phyloP scores from a whole-genome alignment of 306 rosid genomes.

The Arachis stenosperma region DNA sequence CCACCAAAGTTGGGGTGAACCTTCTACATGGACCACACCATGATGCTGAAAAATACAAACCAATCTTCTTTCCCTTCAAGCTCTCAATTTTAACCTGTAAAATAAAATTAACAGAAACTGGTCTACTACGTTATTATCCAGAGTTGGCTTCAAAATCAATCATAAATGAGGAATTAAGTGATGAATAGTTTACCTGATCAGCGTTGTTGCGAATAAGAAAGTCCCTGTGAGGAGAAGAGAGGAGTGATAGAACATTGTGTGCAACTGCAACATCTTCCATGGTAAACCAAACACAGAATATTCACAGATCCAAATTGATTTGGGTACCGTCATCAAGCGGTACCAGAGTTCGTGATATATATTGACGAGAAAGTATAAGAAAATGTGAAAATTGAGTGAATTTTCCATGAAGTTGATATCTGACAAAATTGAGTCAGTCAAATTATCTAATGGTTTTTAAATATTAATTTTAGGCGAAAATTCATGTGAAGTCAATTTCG shows the following conservation, averaged over 20 bases:
- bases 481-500: too few species aligned
- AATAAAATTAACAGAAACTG: neutral
- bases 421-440: too few species aligned
- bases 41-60: conserved; percentile 73
- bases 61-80: conserved; percentile 70
- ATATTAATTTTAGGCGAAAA: too few species aligned
- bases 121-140: too few species aligned
- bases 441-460: too few species aligned
- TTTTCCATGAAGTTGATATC: too few species aligned
- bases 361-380: too few species aligned
- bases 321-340: too few species aligned
- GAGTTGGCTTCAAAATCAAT: too few species aligned
- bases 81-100: conserved; percentile 64
- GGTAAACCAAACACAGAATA: neutral
- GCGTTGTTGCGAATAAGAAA: conserved; percentile 63
- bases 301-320: neutral
- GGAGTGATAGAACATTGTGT: conserved; percentile 49
- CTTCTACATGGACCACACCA: conserved; percentile 67
- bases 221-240: conserved; percentile 60
- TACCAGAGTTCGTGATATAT: too few species aligned
- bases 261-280: conserved; percentile 33
- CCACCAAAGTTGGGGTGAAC: conserved; percentile 64
- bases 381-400: too few species aligned
- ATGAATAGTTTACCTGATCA: conserved; percentile 54
- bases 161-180: neutral